Conservation (phyloP, 2,329 filamentous ascomycete genomes). For the Fusarium devonianum region DNA sequence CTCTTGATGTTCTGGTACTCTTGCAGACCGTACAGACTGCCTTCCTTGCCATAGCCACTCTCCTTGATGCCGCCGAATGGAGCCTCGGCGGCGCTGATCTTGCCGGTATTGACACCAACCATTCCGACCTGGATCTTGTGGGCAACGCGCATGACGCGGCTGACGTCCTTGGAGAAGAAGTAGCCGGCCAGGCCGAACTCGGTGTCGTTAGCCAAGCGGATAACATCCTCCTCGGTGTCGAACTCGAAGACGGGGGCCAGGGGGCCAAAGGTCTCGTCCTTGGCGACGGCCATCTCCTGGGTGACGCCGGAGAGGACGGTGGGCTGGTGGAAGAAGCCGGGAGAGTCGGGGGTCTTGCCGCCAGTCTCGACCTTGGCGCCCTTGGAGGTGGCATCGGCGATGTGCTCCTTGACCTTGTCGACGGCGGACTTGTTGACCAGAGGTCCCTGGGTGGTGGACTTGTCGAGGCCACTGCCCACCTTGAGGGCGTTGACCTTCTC, state of each 20-base stretch:
- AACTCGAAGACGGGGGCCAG: constrained; percentile 43
- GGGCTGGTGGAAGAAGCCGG: constrained; percentile 71
- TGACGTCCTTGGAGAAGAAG: constrained; percentile 46
- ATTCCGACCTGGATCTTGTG: constrained; percentile 69
- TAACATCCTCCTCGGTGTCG: constrained; percentile 49
- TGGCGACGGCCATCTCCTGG: constrained; percentile 41
- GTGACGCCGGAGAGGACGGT: constrained; percentile 70
- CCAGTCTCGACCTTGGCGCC: constrained; percentile 65
- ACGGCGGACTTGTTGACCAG: constrained; percentile 72
- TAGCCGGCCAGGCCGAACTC: constrained; percentile 49
- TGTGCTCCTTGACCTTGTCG: constrained; percentile 67
- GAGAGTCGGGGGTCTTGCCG: constrained; percentile 69
- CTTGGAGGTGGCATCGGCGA: constrained; percentile 66
- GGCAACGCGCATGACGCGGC: constrained; percentile 54
- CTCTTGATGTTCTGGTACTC: constrained; percentile 58
- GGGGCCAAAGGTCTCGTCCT: constrained; percentile 46
- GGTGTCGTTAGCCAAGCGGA: constrained; percentile 50
- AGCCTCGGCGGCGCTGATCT: constrained; percentile 46
- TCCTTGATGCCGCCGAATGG: constrained; percentile 49
- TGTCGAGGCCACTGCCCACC: constrained; percentile 39
- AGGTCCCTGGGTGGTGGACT: constrained; percentile 42
- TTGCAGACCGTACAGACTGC: constrained; percentile 55
- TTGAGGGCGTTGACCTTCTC: constrained; percentile 42
- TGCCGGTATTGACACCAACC: constrained; percentile 61
- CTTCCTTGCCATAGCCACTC: constrained; percentile 48